Evolutionary conservation across 176 grass and related monocot species (phyloP).

Genomic region (Tillandsia leiboldiana): DNA sequence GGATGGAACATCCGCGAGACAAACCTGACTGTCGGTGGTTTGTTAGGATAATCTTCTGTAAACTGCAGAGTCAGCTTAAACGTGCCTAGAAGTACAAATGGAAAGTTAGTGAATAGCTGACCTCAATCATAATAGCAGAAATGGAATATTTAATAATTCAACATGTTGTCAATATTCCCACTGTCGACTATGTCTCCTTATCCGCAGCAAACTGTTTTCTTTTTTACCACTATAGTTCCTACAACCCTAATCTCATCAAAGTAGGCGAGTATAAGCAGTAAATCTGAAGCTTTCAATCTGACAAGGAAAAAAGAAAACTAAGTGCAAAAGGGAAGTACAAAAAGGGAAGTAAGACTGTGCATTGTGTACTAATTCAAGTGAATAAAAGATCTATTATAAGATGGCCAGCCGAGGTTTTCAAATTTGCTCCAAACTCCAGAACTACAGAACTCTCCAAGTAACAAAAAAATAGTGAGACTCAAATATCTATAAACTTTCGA

Average conservation of each 20-base stretch:
- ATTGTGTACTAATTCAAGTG: background rate
- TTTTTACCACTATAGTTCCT: no score
- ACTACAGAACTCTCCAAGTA: background rate
- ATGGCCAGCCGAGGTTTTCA: background rate
- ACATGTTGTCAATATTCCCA: background rate
- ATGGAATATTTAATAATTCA: background rate
- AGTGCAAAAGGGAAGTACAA: background rate
- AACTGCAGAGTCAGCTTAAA: constrained; percentile 46
- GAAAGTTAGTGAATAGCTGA: background rate
- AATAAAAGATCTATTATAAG: background rate
- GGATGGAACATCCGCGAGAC: constrained; percentile 50
- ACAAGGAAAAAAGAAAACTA: constrained; percentile 1
- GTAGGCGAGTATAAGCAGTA: background rate
- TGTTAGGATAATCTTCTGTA: constrained; percentile 48
- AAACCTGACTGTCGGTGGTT: constrained; percentile 43
- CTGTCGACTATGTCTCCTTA: background rate
- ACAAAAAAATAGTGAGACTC: background rate
- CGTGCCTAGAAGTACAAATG: constrained; percentile 21
- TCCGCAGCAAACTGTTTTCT: background rate
- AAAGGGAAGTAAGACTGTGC: no score
- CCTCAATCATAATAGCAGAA: background rate
- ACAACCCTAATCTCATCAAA: no score
- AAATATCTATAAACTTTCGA: background rate
- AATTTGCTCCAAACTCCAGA: background rate
- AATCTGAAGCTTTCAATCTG: background rate